Base-by-base conservation (phyloP, 176 grass and related monocot species). In the Triticum turgidum region DNA sequence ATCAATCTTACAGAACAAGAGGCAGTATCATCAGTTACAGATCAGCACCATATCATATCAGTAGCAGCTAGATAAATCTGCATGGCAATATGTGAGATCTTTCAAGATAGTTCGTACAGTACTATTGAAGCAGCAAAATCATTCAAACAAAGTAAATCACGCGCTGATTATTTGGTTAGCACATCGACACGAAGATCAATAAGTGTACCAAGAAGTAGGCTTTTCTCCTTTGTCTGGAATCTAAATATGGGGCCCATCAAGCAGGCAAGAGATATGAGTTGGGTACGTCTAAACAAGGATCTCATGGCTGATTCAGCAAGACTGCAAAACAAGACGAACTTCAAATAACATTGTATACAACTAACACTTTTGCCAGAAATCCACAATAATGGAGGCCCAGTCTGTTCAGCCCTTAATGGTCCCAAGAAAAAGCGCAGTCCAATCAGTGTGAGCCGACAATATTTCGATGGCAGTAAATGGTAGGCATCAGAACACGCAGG, bases 361-460 rank as follows among this genome's bases (percentile, higher is more conserved):
- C 71, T 69, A 37, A 89, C 49, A 63, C 72, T 78, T 88, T 67
- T 71, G 49, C 51, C 39, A 91, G 32, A 88, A 81, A 91, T 85
- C 89, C 89, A 91, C 86, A 91, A 91, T 91, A 88, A 85, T 91
- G 86, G 77, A 91, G 89, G 68, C 30, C 61, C 76, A 77, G 85
- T 88, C 77, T 85, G 81, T 82, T 81, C 76, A 85, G 85, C 52
- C 69, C 30, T 85, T n/a, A 70, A 69, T 85, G 86, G 89, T 88
- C 86, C 85, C 85, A 81, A 71, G 59, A 81, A 77, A 80, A 81
- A 6, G 32, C 62, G 81, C n/a, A 62, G 70, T 45, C 63, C 82
- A 91, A 91, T 91, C 62, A 91, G 89, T 81, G 89, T 81, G 69
- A 70, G 56, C 77, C 1, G 22, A 39, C 30, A 64, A 80, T 84